A percentile compares a stretch with the other conserved stretches of the same genome.
Conservation (phyloP, 305 asterid genomes). For the Plantago coronopus region DNA sequence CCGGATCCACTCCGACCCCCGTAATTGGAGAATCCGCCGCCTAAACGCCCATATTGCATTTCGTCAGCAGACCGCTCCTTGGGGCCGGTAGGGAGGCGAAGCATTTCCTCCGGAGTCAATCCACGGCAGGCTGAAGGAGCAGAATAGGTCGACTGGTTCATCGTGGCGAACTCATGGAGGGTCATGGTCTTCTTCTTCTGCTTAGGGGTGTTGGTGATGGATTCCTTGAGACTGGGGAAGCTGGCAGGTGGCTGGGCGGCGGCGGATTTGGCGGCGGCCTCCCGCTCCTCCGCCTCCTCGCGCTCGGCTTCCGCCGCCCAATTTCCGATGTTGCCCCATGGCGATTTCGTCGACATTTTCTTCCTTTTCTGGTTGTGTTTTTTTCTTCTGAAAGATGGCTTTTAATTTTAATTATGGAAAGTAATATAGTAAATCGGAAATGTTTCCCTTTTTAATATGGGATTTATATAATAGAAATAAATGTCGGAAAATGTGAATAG, state of each 20-base stretch:
- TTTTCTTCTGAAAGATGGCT: too few relatives aligned
- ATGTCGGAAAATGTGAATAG: too few relatives aligned
- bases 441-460: too few relatives aligned
- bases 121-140: constrained; percentile 40
- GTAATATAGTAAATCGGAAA: too few relatives aligned
- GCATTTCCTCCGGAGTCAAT: constrained; percentile 64
- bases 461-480: too few relatives aligned
- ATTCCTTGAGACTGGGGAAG: constrained; percentile 66
- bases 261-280: constrained; percentile 48
- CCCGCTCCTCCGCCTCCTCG: constrained; percentile 70
- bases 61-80: constrained; percentile 72
- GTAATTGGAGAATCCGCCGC: constrained; percentile 75
- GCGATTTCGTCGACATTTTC: constrained; percentile 84
- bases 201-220: constrained; percentile 43
- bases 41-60: constrained; percentile 53
- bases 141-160: constrained; percentile 22
- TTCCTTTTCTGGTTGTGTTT: not conserved
- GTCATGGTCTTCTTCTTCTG: constrained; percentile 74
- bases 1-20: constrained; percentile 36
- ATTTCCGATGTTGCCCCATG: constrained; percentile 74
- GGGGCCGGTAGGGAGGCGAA: constrained; percentile 77
- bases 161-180: constrained; percentile 63
- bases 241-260: constrained; percentile 40
- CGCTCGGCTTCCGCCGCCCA: constrained; percentile 95
- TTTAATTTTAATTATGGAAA: too few relatives aligned